Conservation (phyloP, 2,329 filamentous ascomycete species). For the Celoporthe dispersa region DNA sequence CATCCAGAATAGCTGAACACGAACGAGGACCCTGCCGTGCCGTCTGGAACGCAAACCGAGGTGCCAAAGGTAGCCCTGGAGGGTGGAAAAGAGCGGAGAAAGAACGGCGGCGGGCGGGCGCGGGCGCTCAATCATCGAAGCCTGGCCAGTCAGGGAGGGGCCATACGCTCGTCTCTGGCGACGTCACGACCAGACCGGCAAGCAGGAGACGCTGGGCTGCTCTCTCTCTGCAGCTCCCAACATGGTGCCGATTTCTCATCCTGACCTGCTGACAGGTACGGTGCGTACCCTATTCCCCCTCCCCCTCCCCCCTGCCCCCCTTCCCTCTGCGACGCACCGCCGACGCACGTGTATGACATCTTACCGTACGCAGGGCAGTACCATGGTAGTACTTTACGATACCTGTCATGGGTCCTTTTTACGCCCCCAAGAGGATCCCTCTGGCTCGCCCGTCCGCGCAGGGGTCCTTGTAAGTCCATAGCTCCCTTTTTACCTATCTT, state of each 20-base stretch:
- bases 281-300: no score
- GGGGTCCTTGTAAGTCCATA: neutral
- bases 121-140: neutral
- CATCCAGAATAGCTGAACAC: neutral
- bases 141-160: neutral
- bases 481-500: neutral
- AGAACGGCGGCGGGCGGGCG: no score
- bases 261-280: slow-evolving; percentile 7
- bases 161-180: neutral
- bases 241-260: neutral
- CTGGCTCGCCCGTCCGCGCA: neutral
- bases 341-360: slow-evolving; percentile 5
- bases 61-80: neutral
- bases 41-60: neutral
- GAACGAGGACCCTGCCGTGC: neutral
- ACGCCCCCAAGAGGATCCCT: slow-evolving; percentile 6
- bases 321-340: neutral
- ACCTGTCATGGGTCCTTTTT: slow-evolving; percentile 13
- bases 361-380: neutral
- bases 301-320: no score
- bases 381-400: neutral
- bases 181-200: neutral
- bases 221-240: neutral
- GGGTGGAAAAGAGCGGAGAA: no score
- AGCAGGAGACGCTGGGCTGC: neutral